phyloP scores from a whole-genome alignment of 83 land plant species.

The Thuja plicata region DNA sequence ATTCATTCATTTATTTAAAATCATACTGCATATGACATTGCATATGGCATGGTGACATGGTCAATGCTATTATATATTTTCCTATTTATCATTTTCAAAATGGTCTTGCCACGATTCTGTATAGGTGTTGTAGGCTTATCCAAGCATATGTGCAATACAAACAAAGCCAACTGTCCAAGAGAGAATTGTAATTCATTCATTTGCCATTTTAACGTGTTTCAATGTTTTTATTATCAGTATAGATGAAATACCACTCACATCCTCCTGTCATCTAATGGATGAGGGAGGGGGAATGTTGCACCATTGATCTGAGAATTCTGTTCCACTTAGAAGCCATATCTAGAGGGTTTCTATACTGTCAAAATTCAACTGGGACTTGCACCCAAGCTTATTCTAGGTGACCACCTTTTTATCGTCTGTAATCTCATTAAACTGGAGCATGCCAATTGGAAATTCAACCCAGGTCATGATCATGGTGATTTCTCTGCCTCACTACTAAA shows the following conservation, averaged over 20 bases:
- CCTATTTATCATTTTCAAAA: background rate
- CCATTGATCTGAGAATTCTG: no score
- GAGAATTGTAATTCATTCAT: background rate
- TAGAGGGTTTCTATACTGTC: no score
- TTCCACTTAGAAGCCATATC: no score
- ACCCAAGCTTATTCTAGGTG: no score
- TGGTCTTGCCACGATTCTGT: background rate
- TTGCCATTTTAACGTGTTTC: background rate
- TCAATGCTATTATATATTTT: background rate
- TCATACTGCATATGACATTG: background rate
- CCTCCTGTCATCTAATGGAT: background rate
- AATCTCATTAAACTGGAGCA: no score
- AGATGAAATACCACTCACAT: background rate
- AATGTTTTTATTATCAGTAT: background rate
- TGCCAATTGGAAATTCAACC: no score
- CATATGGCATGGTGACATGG: background rate
- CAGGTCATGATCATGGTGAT: no score
- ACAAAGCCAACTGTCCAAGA: background rate
- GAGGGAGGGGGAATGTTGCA: background rate
- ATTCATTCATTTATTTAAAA: background rate
- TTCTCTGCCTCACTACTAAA: no score
- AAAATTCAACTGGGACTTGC: no score
- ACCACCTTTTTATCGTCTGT: no score
- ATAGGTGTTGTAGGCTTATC: background rate
- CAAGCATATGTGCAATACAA: background rate